These are phyloP conservation scores for Boletus vermiculosoides DNA, from an alignment of 768 basidiomycete species.

Conservation along the genomic window DNA sequence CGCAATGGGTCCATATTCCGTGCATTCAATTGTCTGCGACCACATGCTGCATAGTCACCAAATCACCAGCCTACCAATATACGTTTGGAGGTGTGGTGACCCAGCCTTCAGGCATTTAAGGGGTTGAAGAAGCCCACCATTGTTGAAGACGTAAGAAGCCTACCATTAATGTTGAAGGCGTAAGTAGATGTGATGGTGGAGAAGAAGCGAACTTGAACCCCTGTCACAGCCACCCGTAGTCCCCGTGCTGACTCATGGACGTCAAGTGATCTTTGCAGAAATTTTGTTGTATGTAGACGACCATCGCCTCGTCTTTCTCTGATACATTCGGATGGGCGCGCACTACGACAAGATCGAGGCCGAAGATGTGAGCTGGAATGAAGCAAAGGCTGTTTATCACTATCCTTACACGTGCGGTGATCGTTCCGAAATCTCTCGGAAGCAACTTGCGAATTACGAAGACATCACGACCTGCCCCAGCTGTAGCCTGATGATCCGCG, in stretches of 20 bases:
- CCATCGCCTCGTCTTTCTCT: background rate
- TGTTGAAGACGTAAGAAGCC: background rate
- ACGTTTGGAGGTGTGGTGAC: background rate
- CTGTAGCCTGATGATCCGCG: conserved; percentile 89
- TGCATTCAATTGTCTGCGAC: background rate
- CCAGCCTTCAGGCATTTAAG: background rate
- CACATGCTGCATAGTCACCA: background rate
- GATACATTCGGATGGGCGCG: conserved; percentile 60
- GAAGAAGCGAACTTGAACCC: background rate
- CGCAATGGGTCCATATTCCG: background rate
- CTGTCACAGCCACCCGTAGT: background rate
- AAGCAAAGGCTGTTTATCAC: conserved; percentile 79
- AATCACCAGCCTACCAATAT: background rate
- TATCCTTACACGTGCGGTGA: conserved; percentile 98
- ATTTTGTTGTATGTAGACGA: background rate
- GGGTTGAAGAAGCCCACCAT: background rate
- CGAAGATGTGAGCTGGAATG: conserved; percentile 94
- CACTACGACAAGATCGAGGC: conserved; percentile 98
- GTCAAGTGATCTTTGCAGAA: background rate
- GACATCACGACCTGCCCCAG: conserved; percentile 96
- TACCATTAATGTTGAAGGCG: background rate
- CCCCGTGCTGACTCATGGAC: background rate
- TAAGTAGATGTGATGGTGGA: background rate
- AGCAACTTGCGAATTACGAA: conserved; percentile 83
- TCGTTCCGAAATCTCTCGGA: conserved; percentile 90